Evolutionary conservation across 257 asterid species (phyloP).

Genomic region (Echium plantagineum): DNA sequence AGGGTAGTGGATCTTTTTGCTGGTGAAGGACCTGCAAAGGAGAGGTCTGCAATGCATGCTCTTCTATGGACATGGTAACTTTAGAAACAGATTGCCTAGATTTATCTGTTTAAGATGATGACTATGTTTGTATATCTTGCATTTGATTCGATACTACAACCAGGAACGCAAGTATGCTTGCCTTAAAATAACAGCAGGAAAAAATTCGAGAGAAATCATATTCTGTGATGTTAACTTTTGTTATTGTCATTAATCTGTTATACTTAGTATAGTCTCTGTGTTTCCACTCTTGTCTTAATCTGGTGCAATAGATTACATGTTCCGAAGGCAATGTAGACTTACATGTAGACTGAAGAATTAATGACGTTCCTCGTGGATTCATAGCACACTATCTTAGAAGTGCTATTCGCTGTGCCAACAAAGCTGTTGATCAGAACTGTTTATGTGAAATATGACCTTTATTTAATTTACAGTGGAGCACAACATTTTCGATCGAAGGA

Average conservation of each 20-base stretch:
- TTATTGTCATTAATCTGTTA: too few relatives aligned
- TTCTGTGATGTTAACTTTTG: too few relatives aligned
- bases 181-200: too few relatives aligned
- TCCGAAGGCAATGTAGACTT: too few relatives aligned
- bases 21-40: conserved; percentile 61
- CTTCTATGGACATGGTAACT: conserved; percentile 96
- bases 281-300: too few relatives aligned
- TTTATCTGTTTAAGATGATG: not conserved
- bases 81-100: not conserved
- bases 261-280: too few relatives aligned
- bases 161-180: too few relatives aligned
- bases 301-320: too few relatives aligned
- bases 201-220: too few relatives aligned
- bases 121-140: not conserved
- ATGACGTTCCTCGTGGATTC: too few relatives aligned
- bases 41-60: conserved; percentile 91
- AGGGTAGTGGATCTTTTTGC: conserved; percentile 69
- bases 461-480: conserved; percentile 51
- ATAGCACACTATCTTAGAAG: not conserved
- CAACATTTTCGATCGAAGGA: conserved; percentile 79
- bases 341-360: too few relatives aligned
- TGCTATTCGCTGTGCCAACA: not conserved
- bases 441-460: not conserved
- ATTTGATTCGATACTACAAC: too few relatives aligned
- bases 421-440: not conserved